phyloP scores from a whole-genome alignment of 2,329 filamentous ascomycete genomes.

The Hysterium pulicare region DNA sequence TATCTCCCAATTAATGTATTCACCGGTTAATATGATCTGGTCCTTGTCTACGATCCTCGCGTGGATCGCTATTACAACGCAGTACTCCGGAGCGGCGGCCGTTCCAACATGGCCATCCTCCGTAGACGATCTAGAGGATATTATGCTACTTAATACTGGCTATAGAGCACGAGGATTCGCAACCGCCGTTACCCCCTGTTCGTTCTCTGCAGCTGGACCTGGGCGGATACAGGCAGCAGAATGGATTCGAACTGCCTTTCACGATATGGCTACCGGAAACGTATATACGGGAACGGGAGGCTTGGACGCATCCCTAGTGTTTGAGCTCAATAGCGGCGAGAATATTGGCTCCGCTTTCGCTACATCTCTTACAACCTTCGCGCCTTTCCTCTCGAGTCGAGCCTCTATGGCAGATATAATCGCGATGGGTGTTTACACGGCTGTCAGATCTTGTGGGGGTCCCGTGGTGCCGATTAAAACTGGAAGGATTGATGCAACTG shows the following conservation, averaged over 20 bases:
- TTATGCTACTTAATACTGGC: conserved; percentile 58
- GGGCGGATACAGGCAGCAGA: conserved; percentile 59
- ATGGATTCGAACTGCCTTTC: conserved; percentile 60
- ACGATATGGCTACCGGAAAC: conserved; percentile 59
- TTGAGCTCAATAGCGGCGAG: conserved; percentile 54
- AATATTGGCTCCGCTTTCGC: conserved; percentile 56
- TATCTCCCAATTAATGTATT: not conserved
- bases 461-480: conserved; percentile 52
- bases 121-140: conserved; percentile 61
- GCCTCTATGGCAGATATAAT: conserved; percentile 58
- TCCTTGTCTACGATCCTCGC: conserved; percentile 4
- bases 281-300: conserved; percentile 50
- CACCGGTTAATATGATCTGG: conserved; percentile 10
- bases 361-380: conserved; percentile 53
- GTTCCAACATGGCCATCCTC: conserved; percentile 60
- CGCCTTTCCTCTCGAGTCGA: conserved; percentile 51
- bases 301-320: conserved; percentile 59
- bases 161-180: conserved; percentile 56
- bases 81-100: conserved; percentile 25
- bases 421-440: conserved; percentile 56
- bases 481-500: conserved; percentile 55
- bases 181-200: conserved; percentile 56
- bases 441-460: conserved; percentile 58
- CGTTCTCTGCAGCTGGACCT: conserved; percentile 50
- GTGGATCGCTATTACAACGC: conserved; percentile 9